phyloP scores from a whole-genome alignment of 2,329 filamentous ascomycete genomes.

The Pyrenophora seminiperda region DNA sequence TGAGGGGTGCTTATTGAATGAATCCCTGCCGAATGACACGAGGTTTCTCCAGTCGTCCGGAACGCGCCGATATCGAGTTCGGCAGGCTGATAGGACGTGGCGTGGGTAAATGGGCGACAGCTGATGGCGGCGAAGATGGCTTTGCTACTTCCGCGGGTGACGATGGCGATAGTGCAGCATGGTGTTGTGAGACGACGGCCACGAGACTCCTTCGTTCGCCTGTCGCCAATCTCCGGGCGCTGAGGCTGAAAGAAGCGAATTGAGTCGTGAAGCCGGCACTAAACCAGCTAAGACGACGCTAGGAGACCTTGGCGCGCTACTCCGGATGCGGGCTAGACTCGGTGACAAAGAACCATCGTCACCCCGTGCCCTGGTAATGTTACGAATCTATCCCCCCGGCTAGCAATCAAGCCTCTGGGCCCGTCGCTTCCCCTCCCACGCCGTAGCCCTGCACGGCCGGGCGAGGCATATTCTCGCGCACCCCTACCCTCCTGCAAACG shows the following conservation, averaged over 20 bases:
- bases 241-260: constrained; percentile 14
- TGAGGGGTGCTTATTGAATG: constrained; percentile 11
- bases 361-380: constrained; percentile 8
- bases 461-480: constrained; percentile 21
- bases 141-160: no score
- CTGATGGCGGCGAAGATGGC: constrained; percentile 7
- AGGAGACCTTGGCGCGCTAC: background rate
- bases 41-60: constrained; percentile 3
- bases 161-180: constrained; percentile 14
- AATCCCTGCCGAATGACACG: constrained; percentile 3
- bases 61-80: background rate
- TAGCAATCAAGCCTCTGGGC: constrained; percentile 18
- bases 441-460: constrained; percentile 20
- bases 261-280: constrained; percentile 1
- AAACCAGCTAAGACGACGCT: background rate
- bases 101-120: background rate
- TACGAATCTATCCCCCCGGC: constrained; percentile 3
- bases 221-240: constrained; percentile 20
- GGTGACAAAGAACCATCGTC: background rate
- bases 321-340: background rate
- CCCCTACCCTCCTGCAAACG: constrained; percentile 27
- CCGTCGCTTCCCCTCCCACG: constrained; percentile 27
- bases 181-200: constrained; percentile 9
- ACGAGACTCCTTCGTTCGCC: constrained; percentile 5
- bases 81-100: background rate